These are phyloP conservation scores for Diplodia mutila DNA, from an alignment of 2,329 filamentous ascomycete species.

Conservation along the genomic window DNA sequence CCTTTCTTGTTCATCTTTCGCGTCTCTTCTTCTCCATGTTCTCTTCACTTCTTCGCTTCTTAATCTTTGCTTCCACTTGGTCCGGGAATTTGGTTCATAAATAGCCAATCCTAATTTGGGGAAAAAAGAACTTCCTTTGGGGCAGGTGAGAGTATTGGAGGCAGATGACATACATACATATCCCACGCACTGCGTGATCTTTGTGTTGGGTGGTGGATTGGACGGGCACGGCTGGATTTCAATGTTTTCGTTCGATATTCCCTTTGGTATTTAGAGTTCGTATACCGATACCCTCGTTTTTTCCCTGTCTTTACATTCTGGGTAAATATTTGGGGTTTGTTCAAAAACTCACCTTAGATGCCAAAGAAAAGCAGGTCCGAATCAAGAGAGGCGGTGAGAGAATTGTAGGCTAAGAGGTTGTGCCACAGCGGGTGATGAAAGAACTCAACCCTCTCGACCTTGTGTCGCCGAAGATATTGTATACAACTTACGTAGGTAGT, in stretches of 20 bases:
- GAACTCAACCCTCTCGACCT: too few relatives aligned
- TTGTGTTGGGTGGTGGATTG: not conserved
- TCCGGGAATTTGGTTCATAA: not conserved
- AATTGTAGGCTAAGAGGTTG: too few relatives aligned
- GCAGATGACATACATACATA: not conserved
- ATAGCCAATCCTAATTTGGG: not conserved
- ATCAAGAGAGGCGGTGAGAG: too few relatives aligned
- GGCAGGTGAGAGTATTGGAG: not conserved
- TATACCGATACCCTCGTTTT: slow-evolving; percentile 23
- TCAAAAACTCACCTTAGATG: too few relatives aligned
- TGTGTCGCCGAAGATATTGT: too few relatives aligned
- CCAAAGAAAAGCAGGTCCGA: too few relatives aligned
- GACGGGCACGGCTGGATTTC: not conserved
- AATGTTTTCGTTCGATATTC: not conserved
- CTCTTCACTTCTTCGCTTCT: not conserved
- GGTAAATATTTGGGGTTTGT: too few relatives aligned
- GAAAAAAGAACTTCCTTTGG: not conserved
- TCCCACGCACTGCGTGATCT: not conserved
- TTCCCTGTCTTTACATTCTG: not conserved
- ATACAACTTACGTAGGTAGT: too few relatives aligned
- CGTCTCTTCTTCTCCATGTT: not conserved
- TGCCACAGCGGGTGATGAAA: too few relatives aligned
- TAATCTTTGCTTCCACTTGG: not conserved
- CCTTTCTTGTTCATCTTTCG: not conserved
- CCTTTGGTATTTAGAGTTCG: slow-evolving; percentile 17